Conservation (phyloP, 1,139 yeast genomes). For the Pichia sp. region DNA sequence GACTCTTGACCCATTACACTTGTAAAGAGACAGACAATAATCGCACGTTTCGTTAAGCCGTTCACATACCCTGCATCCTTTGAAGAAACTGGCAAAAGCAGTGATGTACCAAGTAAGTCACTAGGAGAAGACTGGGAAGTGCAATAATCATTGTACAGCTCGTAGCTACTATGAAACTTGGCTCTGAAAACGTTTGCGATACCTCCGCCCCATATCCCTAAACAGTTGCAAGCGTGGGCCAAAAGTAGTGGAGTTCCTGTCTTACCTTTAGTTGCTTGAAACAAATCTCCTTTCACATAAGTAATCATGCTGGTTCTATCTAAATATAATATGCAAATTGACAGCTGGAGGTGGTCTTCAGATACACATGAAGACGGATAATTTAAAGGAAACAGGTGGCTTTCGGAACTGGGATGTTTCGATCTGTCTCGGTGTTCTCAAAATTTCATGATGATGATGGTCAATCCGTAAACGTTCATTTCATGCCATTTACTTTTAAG, state of each 20-base stretch:
- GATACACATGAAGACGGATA: not conserved
- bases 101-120: constrained; percentile 46
- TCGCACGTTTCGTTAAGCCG: constrained; percentile 24
- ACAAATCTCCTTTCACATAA: constrained; percentile 59
- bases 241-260: constrained; percentile 30
- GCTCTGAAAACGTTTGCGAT: constrained; percentile 50
- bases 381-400: not conserved
- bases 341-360: not conserved
- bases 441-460: no score
- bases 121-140: constrained; percentile 25
- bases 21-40: constrained; percentile 63
- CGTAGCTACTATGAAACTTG: constrained; percentile 45
- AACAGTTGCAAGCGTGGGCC: constrained; percentile 75
- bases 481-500: not conserved
- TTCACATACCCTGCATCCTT: constrained; percentile 28
- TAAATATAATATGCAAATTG: no score
- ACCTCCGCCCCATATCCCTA: constrained; percentile 84
- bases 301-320: constrained; percentile 8
- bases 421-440: not conserved
- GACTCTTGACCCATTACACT: constrained; percentile 40
- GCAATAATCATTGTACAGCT: constrained; percentile 44
- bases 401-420: not conserved
- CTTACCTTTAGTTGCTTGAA: constrained; percentile 29
- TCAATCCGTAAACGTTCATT: not conserved
- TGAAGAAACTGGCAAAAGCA: constrained; percentile 35